Percentiles rank a stretch among this genome's conserved stretches.
Evolutionary conservation across 2,329 filamentous ascomycete genomes (phyloP).

Genomic region (Monosporascus sp.): DNA sequence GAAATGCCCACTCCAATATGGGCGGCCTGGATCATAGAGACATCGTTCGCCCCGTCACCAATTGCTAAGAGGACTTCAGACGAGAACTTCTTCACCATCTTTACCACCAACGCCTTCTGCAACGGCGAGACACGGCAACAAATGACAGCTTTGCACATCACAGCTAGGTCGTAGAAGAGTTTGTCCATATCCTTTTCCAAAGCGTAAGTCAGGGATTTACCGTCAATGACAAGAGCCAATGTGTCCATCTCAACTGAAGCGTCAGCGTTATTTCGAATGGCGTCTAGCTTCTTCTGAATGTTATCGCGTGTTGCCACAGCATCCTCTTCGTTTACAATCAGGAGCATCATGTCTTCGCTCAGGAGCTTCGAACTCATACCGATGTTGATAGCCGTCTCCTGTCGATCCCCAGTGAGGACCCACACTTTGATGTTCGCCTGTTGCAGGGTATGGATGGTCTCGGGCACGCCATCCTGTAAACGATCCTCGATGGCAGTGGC

Average conservation of each 20-base stretch:
- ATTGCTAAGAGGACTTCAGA: slow-evolving; percentile 92
- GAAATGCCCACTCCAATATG: slow-evolving; percentile 98
- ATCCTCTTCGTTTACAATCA: slow-evolving; percentile 91
- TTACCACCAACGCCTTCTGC: slow-evolving; percentile 95
- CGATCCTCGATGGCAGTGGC: slow-evolving; percentile 97
- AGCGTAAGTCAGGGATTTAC: slow-evolving; percentile 88
- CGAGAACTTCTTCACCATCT: slow-evolving; percentile 90
- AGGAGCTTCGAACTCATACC: slow-evolving; percentile 99
- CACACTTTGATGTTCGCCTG: slow-evolving; percentile 97
- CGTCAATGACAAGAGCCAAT: slow-evolving; percentile 89
- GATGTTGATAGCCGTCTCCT: slow-evolving; percentile 99
- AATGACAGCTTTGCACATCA: slow-evolving; percentile 98
- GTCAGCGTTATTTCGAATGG: slow-evolving; percentile 77
- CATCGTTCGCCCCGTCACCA: slow-evolving; percentile 95
- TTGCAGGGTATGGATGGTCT: slow-evolving; percentile 96
- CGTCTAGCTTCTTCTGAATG: slow-evolving; percentile 87
- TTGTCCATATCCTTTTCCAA: slow-evolving; percentile 93
- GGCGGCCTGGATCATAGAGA: slow-evolving; percentile 99
- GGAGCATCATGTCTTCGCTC: slow-evolving; percentile 95
- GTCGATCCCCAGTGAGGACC: slow-evolving; percentile 94
- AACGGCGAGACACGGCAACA: slow-evolving; percentile 95
- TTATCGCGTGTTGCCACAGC: slow-evolving; percentile 78
- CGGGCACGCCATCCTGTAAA: slow-evolving; percentile 92
- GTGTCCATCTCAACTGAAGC: slow-evolving; percentile 76
- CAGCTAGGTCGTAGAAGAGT: slow-evolving; percentile 83